These are phyloP conservation scores for Globisporangium nodosum DNA, from an alignment of 352 stramenopile genomes.

Conservation along the genomic window DNA sequence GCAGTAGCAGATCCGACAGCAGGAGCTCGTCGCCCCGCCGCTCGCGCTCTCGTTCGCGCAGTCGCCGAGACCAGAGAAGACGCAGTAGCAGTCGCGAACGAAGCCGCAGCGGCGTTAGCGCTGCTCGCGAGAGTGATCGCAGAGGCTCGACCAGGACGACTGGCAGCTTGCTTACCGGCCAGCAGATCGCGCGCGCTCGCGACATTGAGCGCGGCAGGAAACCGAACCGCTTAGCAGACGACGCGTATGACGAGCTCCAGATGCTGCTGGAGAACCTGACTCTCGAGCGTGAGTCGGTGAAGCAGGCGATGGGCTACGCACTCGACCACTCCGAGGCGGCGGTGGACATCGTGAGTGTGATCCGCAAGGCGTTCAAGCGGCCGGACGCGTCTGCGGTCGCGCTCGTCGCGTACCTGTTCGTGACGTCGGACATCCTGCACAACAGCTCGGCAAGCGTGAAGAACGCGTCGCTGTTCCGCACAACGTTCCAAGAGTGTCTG, in stretches of 20 bases:
- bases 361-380: conserved; percentile 40
- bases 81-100: conserved; percentile 2
- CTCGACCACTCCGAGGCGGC: conserved; percentile 77
- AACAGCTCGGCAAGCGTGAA: conserved; percentile 86
- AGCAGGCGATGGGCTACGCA: conserved; percentile 68
- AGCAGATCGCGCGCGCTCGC: conserved; percentile 64
- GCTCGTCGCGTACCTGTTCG: conserved; percentile 65
- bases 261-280: conserved; percentile 37
- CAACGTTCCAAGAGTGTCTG: conserved; percentile 77
- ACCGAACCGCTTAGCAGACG: conserved; percentile 34
- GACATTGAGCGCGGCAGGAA: conserved; percentile 61
- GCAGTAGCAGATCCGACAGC: conserved; percentile 2
- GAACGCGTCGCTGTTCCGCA: conserved; percentile 87
- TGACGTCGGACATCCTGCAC: conserved; percentile 87
- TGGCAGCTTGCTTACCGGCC: conserved; percentile 42
- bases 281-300: conserved; percentile 64
- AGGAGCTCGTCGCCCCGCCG: conserved; percentile 6
- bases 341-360: conserved; percentile 52
- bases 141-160: conserved; percentile 1
- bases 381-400: conserved; percentile 31
- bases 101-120: neutral
- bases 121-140: neutral
- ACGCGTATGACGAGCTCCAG: conserved; percentile 56
- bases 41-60: conserved; percentile 8
- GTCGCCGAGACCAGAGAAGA: conserved; percentile 1